A percentile compares a stretch with the other conserved stretches of the same genome.
Conservation (phyloP, 345 rosid species). For the Eucalyptus paniculata region DNA sequence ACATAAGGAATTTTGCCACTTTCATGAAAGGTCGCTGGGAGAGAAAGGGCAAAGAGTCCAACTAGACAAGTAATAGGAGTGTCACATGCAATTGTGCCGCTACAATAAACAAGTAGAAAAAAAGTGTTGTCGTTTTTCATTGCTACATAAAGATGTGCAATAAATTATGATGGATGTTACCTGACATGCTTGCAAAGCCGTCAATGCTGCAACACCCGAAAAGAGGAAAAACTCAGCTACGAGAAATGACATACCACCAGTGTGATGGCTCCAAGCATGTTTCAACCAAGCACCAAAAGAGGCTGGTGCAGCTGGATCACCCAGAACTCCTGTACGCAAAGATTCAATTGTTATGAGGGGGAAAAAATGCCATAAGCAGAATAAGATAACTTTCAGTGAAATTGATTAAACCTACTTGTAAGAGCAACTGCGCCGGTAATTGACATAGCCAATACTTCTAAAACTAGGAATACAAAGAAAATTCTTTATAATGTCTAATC, state of each 20-base stretch:
- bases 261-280: constrained; percentile 41
- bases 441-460: constrained; percentile 74
- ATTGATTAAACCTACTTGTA: constrained; percentile 40
- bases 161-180: background rate
- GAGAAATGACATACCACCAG: constrained; percentile 63
- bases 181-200: constrained; percentile 77
- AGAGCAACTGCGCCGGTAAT: constrained; percentile 68
- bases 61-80: background rate
- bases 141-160: background rate
- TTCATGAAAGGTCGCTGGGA: background rate
- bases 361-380: background rate
- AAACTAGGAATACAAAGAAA: constrained; percentile 69
- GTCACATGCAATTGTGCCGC: background rate
- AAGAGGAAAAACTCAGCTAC: constrained; percentile 55
- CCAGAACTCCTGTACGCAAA: constrained; percentile 44
- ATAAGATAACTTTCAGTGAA: background rate
- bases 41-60: background rate
- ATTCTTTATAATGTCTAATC: no score
- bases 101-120: background rate
- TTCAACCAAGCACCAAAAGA: constrained; percentile 62
- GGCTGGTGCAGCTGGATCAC: constrained; percentile 68
- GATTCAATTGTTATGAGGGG: background rate
- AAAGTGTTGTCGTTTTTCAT: background rate
- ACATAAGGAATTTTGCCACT: background rate
- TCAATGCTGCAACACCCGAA: constrained; percentile 61